Evolutionary conservation across 164 flowering plant species (phyloP).

Genomic region (Paratinospora sagittata): DNA sequence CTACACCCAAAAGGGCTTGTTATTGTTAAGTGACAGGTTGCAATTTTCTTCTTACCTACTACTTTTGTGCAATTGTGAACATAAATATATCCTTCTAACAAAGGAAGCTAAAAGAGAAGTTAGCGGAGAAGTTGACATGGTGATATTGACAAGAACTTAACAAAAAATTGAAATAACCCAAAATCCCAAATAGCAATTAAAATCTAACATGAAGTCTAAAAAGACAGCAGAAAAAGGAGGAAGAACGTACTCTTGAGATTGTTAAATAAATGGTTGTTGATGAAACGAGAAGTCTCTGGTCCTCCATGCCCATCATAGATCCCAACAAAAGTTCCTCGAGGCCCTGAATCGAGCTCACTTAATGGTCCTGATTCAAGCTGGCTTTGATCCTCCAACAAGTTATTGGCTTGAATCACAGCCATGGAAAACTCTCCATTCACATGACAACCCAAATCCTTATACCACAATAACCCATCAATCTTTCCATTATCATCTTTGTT

Average conservation of each 20-base stretch:
- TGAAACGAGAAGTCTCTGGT: conserved; percentile 76
- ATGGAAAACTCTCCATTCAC: conserved; percentile 81
- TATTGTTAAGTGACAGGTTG: not conserved
- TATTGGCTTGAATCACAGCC: conserved; percentile 87
- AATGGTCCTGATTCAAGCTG: conserved; percentile 83
- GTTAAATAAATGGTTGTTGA: conserved; percentile 53
- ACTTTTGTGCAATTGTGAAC: not conserved
- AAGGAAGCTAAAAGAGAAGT: not conserved
- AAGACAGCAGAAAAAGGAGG: not conserved
- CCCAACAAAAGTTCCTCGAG: conserved; percentile 81
- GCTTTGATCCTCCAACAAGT: conserved; percentile 69
- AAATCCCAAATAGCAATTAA: not conserved
- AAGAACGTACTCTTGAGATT: conserved; percentile 64
- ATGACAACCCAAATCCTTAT: conserved; percentile 73
- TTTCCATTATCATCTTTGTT: conserved; percentile 43
- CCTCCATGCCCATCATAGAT: conserved; percentile 97
- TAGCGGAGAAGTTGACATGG: not conserved
- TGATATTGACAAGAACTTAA: not conserved
- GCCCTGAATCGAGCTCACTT: conserved; percentile 61
- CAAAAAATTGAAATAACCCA: not conserved
- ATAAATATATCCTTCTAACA: not conserved
- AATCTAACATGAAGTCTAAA: not conserved
- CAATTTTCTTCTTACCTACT: not conserved
- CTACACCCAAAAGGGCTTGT: not conserved
- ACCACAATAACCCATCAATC: conserved; percentile 68